Evolutionary conservation across 106 monocot genomes (phyloP).

Genomic region (Apostasia ramifera): DNA sequence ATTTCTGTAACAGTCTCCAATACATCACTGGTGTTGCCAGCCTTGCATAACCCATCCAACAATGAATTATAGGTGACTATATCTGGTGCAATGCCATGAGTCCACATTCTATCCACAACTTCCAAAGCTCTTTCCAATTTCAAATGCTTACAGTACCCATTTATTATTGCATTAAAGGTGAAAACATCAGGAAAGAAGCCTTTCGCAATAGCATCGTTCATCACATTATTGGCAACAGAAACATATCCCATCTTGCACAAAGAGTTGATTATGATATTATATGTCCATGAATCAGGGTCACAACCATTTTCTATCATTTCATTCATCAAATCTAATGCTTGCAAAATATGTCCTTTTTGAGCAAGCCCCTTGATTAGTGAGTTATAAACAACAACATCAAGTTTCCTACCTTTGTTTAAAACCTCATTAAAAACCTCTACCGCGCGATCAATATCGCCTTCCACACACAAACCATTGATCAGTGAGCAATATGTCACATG

Average conservation of each 20-base stretch:
- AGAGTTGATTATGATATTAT: constrained; percentile 75
- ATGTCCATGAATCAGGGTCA: constrained; percentile 69
- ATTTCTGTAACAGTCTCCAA: constrained; percentile 71
- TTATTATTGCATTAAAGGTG: constrained; percentile 78
- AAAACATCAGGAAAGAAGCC: constrained; percentile 78
- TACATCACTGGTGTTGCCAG: constrained; percentile 57
- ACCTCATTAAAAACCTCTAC: constrained; percentile 64
- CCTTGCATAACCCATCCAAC: constrained; percentile 81
- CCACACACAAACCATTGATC: constrained; percentile 72
- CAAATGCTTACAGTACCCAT: constrained; percentile 75
- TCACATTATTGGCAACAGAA: constrained; percentile 53
- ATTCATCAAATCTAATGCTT: constrained; percentile 69
- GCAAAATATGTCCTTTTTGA: constrained; percentile 57
- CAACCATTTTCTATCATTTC: constrained; percentile 65
- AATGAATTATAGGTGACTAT: constrained; percentile 78
- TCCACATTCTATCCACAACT: constrained; percentile 82
- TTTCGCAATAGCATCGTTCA: constrained; percentile 63
- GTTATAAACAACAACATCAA: constrained; percentile 59
- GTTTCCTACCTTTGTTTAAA: constrained; percentile 33
- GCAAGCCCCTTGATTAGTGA: constrained; percentile 73
- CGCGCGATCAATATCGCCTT: constrained; percentile 75
- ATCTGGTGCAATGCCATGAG: constrained; percentile 60
- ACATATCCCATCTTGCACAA: constrained; percentile 85
- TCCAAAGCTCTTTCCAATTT: constrained; percentile 67
- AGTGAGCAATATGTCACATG: constrained; percentile 74